A percentile compares a stretch with the other conserved stretches of the same genome.
Evolutionary conservation across 768 basidiomycete genomes (phyloP).

Genomic region (Mrakia blollopis): DNA sequence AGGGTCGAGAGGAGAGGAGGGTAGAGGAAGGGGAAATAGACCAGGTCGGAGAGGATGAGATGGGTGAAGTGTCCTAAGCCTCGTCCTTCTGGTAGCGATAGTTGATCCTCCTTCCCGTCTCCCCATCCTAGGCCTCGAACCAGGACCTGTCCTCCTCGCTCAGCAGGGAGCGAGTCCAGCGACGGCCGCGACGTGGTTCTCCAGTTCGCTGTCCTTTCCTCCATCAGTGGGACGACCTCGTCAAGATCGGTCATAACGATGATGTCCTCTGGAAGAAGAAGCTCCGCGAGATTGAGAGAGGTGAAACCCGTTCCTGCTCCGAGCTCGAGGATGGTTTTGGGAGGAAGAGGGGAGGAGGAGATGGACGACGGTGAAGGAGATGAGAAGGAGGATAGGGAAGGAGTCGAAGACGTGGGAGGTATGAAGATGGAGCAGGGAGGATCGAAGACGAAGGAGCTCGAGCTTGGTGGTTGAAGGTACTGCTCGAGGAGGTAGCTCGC

Average conservation of each 20-base stretch:
- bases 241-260: constrained; percentile 21
- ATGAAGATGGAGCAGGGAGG: constrained; percentile 16
- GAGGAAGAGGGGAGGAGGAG: neutral
- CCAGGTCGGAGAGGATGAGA: constrained; percentile 7
- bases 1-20: constrained; percentile 19
- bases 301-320: constrained; percentile 15
- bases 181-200: too few species aligned
- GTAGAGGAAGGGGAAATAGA: constrained; percentile 27
- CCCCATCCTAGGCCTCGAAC: constrained; percentile 17
- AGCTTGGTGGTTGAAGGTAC: constrained; percentile 14
- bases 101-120: neutral
- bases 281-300: neutral
- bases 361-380: too few species aligned
- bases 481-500: constrained; percentile 3
- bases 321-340: constrained; percentile 18
- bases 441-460: neutral
- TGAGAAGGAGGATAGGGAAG: neutral
- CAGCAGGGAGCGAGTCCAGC: neutral
- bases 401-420: too few species aligned
- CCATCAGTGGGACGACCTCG: constrained; percentile 22
- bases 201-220: neutral
- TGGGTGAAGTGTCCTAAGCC: neutral
- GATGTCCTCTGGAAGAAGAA: neutral
- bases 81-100: neutral
- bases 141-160: neutral